These are phyloP conservation scores for Rubia occidens DNA, from an alignment of 305 asterid species.

Conservation along the genomic window DNA sequence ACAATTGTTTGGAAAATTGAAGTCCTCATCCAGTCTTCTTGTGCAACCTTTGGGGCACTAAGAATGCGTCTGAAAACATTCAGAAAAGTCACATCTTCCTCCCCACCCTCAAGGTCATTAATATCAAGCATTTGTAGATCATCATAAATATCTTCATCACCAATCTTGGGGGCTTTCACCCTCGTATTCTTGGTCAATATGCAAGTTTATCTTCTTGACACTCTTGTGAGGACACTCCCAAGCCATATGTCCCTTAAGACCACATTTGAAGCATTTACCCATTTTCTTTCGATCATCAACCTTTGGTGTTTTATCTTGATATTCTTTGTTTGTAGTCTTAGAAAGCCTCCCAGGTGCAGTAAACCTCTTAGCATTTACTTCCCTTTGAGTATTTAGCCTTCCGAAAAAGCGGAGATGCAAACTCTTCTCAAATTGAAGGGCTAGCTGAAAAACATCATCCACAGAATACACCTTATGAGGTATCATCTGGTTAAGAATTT, in stretches of 20 bases:
- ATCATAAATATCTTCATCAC: no score
- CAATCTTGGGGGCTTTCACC: no score
- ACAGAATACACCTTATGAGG: neutral
- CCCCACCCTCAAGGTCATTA: no score
- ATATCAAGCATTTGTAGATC: no score
- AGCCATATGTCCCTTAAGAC: no score
- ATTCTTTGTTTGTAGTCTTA: neutral
- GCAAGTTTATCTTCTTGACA: neutral
- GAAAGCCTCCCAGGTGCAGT: neutral
- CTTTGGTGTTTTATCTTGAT: neutral
- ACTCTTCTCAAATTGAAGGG: neutral
- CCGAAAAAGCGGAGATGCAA: neutral
- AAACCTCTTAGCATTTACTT: neutral
- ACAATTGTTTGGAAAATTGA: no score
- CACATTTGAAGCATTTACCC: no score
- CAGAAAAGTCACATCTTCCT: no score
- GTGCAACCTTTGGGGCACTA: no score
- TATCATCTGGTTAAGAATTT: neutral
- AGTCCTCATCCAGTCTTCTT: no score
- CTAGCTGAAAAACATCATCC: neutral
- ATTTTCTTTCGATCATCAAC: neutral
- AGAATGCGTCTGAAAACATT: no score
- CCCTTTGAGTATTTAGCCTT: neutral
- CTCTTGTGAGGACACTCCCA: neutral
- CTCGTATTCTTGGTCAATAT: neutral